A percentile compares a stretch with the other conserved stretches of the same genome.
Conservation (phyloP, 192 early-diverging fungal species). For the Lobosporangium transversale region DNA sequence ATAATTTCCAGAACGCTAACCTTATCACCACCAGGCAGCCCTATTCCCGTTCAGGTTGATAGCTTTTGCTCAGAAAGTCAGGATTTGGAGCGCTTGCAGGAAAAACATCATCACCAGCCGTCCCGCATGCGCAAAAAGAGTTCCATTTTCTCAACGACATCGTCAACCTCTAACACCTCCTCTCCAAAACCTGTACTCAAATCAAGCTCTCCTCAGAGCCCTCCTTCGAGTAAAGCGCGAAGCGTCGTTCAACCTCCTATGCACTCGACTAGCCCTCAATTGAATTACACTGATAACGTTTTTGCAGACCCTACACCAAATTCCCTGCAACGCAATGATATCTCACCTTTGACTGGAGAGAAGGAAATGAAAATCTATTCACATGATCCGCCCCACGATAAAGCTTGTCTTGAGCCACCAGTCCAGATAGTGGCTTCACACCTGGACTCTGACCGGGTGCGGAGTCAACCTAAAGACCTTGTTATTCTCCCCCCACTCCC, state of each 20-base stretch:
- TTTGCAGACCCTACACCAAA: background rate
- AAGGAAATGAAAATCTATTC: too few species aligned
- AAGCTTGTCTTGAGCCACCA: too few species aligned
- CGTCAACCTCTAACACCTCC: background rate
- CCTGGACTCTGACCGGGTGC: too few species aligned
- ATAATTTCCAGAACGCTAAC: background rate
- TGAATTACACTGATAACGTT: background rate
- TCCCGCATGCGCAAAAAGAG: conserved; percentile 7
- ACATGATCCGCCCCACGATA: too few species aligned
- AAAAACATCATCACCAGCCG: background rate
- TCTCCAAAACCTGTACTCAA: conserved; percentile 1
- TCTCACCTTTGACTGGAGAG: too few species aligned
- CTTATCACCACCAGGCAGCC: conserved; percentile 19
- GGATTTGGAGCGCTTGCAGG: background rate
- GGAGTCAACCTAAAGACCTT: background rate
- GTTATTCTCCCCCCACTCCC: conserved; percentile 21
- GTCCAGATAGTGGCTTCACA: too few species aligned
- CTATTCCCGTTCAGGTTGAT: background rate
- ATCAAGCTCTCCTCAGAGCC: conserved; percentile 2
- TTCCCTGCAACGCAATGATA: too few species aligned
- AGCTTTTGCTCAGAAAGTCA: background rate
- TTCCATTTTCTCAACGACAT: conserved; percentile 6
- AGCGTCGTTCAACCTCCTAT: background rate
- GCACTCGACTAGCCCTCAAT: background rate
- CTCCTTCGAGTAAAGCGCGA: background rate